These are phyloP conservation scores for Mycosphaerella sp. DNA, from an alignment of 2,329 filamentous ascomycete species.

Conservation along the genomic window DNA sequence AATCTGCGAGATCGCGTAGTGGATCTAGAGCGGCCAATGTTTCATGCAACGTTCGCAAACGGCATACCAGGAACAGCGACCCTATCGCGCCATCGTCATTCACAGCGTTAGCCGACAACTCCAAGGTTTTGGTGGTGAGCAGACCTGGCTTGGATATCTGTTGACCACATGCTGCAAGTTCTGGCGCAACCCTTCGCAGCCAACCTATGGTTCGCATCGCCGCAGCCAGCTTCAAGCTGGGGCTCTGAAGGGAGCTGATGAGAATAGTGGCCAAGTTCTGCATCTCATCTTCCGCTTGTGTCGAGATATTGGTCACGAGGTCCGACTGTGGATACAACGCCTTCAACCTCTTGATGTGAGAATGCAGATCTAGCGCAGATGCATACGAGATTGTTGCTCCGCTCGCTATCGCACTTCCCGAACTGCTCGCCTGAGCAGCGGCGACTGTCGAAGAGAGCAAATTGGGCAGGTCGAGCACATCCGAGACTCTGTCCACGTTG, in stretches of 20 bases:
- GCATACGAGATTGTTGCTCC: conserved; percentile 61
- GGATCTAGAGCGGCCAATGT: conserved; percentile 81
- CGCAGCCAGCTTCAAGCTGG: conserved; percentile 77
- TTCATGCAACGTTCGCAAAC: conserved; percentile 69
- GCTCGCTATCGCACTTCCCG: conserved; percentile 44
- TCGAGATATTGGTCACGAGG: conserved; percentile 64
- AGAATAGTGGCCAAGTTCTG: conserved; percentile 81
- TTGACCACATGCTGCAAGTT: conserved; percentile 51
- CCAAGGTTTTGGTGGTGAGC: conserved; percentile 30
- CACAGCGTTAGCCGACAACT: conserved; percentile 22
- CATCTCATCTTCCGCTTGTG: conserved; percentile 80
- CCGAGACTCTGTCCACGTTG: conserved; percentile 83
- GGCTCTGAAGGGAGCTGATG: conserved; percentile 67
- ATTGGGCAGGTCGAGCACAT: conserved; percentile 83
- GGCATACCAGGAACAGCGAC: conserved; percentile 79
- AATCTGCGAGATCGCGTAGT: conserved; percentile 79
- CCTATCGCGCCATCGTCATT: conserved; percentile 62
- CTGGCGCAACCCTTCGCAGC: conserved; percentile 79
- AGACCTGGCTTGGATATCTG: conserved; percentile 17
- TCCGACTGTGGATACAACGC: conserved; percentile 74
- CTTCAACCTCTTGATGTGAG: conserved; percentile 84
- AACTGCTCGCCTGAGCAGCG: conserved; percentile 40
- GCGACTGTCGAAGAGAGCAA: conserved; percentile 74
- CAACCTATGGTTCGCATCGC: conserved; percentile 88
- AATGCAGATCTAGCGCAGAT: conserved; percentile 81